Percentiles rank a stretch among this genome's conserved stretches.
Evolutionary conservation across 1,139 yeast species (phyloP).

Genomic region (Blastobotrys buckinghamii): DNA sequence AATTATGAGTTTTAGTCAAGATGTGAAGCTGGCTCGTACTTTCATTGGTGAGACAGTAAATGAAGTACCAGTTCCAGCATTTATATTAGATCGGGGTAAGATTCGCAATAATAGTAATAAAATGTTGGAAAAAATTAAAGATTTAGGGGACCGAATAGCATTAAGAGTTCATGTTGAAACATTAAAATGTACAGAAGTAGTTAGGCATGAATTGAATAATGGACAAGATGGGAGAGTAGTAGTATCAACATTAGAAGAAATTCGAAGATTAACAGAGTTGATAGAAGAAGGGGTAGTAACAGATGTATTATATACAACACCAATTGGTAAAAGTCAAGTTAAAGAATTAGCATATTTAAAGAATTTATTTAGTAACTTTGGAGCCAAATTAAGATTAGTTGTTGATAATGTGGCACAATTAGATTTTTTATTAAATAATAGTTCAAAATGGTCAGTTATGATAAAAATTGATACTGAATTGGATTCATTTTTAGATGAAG

Average conservation of each 20-base stretch:
- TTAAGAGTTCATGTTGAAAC: slow-evolving; percentile 71
- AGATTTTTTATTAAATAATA: slow-evolving; percentile 36
- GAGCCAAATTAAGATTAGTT: slow-evolving; percentile 45
- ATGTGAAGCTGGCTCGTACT: slow-evolving; percentile 18
- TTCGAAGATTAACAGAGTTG: slow-evolving; percentile 47
- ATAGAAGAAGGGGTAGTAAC: slow-evolving; percentile 40
- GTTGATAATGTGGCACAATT: slow-evolving; percentile 56
- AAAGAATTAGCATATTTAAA: slow-evolving; percentile 43
- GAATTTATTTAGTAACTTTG: slow-evolving; percentile 16
- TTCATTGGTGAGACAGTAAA: slow-evolving; percentile 27
- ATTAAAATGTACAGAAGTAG: slow-evolving; percentile 51
- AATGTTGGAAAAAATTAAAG: slow-evolving; percentile 38
- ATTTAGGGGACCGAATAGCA: slow-evolving; percentile 21
- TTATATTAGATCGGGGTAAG: slow-evolving; percentile 39
- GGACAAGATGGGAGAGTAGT: slow-evolving; percentile 44
- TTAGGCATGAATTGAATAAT: slow-evolving; percentile 42
- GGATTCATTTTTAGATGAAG: not conserved
- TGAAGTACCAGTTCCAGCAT: slow-evolving; percentile 52
- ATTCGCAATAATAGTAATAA: slow-evolving; percentile 37
- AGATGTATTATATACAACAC: slow-evolving; percentile 61
- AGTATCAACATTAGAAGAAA: slow-evolving; percentile 64
- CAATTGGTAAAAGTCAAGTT: slow-evolving; percentile 47
- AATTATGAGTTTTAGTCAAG: slow-evolving; percentile 20
- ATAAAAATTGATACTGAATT: slow-evolving; percentile 26
- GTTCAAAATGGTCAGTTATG: slow-evolving; percentile 25